Conservation (phyloP, 257 asterid genomes). For the Solanum etuberosum region DNA sequence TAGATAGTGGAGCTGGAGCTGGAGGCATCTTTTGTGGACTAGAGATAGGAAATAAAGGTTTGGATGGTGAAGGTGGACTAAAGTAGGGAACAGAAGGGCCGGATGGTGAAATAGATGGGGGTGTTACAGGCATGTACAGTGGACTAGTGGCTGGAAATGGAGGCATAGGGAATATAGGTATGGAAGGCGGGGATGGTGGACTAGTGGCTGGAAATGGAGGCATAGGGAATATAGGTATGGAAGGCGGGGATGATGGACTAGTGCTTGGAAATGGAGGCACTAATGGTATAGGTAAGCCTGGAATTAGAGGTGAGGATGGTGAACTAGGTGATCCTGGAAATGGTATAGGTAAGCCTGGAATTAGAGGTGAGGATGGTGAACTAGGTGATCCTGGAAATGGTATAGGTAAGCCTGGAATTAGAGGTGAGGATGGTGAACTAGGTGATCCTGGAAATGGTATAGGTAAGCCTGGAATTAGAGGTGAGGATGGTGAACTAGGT, state of each 20-base stretch:
- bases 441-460: background rate
- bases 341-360: background rate
- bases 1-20: background rate
- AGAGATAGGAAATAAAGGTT: slow-evolving; percentile 13
- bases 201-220: slow-evolving; percentile 40
- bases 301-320: background rate
- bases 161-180: background rate
- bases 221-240: background rate
- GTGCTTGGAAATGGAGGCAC: background rate
- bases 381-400: slow-evolving; percentile 41
- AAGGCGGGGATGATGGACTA: background rate
- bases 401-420: background rate
- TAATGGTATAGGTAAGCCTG: background rate
- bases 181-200: slow-evolving; percentile 17
- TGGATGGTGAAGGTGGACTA: slow-evolving; percentile 19
- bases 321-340: background rate
- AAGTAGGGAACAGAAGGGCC: background rate
- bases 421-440: background rate
- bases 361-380: background rate
- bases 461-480: background rate
- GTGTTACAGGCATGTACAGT: background rate
- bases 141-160: slow-evolving; percentile 19
- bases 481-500: slow-evolving; percentile 18
- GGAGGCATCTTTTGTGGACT: background rate
- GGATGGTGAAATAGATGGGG: background rate